Conservation (phyloP, 1,139 yeast species). For the Debaryomycetaceae sp. region DNA sequence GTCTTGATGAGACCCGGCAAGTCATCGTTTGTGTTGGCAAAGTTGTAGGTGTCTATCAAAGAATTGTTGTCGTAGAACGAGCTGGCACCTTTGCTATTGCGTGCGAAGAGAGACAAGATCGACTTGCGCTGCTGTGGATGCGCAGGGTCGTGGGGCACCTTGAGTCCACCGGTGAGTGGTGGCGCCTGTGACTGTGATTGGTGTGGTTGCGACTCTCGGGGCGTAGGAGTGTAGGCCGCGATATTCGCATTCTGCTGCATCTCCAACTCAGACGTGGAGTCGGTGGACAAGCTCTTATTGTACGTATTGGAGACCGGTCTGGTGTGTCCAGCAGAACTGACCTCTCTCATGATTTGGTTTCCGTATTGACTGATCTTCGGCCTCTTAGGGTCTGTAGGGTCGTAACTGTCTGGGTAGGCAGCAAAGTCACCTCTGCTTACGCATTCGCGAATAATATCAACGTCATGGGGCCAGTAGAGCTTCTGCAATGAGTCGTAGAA, state of each 20-base stretch:
- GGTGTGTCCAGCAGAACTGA: constrained; percentile 10
- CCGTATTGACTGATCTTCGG: constrained; percentile 34
- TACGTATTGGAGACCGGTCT: background rate
- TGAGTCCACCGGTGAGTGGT: background rate
- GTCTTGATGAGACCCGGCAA: constrained; percentile 24
- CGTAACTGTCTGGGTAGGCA: constrained; percentile 55
- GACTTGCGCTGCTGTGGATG: constrained; percentile 17
- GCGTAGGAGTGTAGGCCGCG: background rate
- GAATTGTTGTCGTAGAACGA: constrained; percentile 30
- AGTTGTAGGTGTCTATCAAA: constrained; percentile 27
- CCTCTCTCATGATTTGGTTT: constrained; percentile 16
- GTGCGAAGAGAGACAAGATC: constrained; percentile 23
- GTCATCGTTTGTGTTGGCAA: constrained; percentile 11
- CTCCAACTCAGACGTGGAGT: background rate
- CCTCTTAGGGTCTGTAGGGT: constrained; percentile 59
- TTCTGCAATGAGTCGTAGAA: constrained; percentile 60
- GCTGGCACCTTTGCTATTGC: constrained; percentile 19
- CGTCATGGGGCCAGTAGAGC: constrained; percentile 67
- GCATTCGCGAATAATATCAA: constrained; percentile 84
- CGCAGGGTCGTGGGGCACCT: background rate
- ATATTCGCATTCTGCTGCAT: background rate
- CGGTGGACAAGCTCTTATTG: background rate
- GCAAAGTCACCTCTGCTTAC: constrained; percentile 57
- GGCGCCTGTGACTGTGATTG: background rate
- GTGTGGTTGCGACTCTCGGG: background rate